phyloP scores from a whole-genome alignment of 345 rosid genomes.

The Orychophragmus violaceus region DNA sequence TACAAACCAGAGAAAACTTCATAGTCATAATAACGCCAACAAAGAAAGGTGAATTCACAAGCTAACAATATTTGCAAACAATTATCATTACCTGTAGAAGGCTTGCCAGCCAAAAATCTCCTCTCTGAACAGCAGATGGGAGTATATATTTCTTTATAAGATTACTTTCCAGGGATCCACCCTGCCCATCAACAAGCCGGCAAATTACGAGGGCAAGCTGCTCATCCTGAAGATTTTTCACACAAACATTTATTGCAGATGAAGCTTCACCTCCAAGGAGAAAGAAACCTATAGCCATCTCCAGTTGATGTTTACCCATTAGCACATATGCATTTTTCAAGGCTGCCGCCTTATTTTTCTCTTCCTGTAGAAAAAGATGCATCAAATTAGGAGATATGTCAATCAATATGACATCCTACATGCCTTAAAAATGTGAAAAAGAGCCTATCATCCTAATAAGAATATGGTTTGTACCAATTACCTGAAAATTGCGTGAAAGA shows the following conservation, averaged over 20 bases:
- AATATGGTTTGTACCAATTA: conserved; percentile 28
- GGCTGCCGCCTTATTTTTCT: conserved; percentile 88
- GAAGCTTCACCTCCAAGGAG: conserved; percentile 89
- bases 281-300: conserved; percentile 85
- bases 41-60: neutral
- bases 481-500: conserved; percentile 94
- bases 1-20: conserved; percentile 30
- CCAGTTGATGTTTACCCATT: conserved; percentile 89
- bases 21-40: conserved; percentile 1
- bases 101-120: conserved; percentile 82
- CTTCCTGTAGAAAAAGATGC: conserved; percentile 48
- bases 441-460: conserved; percentile 9
- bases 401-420: conserved; percentile 5
- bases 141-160: conserved; percentile 59
- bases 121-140: conserved; percentile 68
- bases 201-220: conserved; percentile 91
- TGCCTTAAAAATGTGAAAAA: neutral
- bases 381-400: conserved; percentile 18
- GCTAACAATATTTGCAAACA: conserved; percentile 14
- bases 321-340: conserved; percentile 93
- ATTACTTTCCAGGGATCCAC: conserved; percentile 64
- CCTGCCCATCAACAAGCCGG: conserved; percentile 72
- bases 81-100: conserved; percentile 59
- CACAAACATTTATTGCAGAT: conserved; percentile 81
- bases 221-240: conserved; percentile 80